Evolutionary conservation across 2,329 filamentous ascomycete species (phyloP), one percentile per base, ranked within the genome.

Genomic region (Hymenoscyphus repandus): DNA sequence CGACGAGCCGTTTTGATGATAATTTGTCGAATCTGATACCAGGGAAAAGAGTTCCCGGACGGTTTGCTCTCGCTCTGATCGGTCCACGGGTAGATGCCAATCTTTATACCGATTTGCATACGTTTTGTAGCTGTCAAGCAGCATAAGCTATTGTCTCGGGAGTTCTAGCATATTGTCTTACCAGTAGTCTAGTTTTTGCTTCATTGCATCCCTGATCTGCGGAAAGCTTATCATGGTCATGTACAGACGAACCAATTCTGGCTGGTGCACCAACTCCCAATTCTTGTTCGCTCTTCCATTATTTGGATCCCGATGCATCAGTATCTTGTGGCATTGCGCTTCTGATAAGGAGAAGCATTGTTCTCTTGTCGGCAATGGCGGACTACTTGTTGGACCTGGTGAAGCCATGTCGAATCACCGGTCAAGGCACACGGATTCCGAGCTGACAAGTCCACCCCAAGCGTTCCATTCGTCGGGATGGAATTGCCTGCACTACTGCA

Each of bases 171-270:
- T 15, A 34, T 22, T 33, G n/a, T 57, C 58, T 50, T 50, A 62
- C 57, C 58, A 60, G 49, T 58, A 60, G 32, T 59, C 59, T 31
- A 61, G 41, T 37, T 52, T 57, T 15, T 55, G 33, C 49, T 52
- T 58, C 57, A 61, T 62, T n/a, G 51, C 47, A 15, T 58, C 44
- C 47, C 56, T 49, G 33, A 62, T 60, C 39, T 60, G 54, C 1
- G 53, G 52, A 45, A 62, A 62, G 45, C 58, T 61, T 43, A 56
- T 48, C 52, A 58, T 57, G 17, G 53, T 58, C 60, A 62, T 62
- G 40, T 62, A 62, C 18, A 58, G 55, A 9, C 60, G 55, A 9
- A 62, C 53, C n/a, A 62, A 53, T 34, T 62, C 55, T 10, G 50
- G 41, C 40, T 62, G 60, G 43, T 62, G 54, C 9, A 45, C 34